Conservation (phyloP, 164 flowering plant genomes). For the Hamamelis virginiana region DNA sequence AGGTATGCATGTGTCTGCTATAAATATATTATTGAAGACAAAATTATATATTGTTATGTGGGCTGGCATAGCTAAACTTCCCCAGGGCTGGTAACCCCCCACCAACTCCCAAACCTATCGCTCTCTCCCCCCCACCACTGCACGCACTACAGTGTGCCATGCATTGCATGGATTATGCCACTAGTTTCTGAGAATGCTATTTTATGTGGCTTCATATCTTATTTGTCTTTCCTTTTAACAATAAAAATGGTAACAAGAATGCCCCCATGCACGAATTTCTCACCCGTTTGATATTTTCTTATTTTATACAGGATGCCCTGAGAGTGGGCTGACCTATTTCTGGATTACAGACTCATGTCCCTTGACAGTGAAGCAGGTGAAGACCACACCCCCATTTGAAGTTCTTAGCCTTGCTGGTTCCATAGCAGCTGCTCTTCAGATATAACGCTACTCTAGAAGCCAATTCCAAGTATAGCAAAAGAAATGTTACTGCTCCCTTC, state of each 20-base stretch:
- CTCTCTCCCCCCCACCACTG: no score
- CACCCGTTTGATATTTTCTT: not conserved
- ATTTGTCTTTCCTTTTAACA: not conserved
- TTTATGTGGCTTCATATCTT: not conserved
- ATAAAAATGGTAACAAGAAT: no score
- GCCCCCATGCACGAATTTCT: not conserved
- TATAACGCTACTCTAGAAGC: conserved; percentile 23
- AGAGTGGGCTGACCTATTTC: conserved; percentile 68
- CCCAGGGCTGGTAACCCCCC: no score
- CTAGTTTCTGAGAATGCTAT: not conserved
- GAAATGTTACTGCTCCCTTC: not conserved
- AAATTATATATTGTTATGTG: not conserved
- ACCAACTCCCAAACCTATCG: no score
- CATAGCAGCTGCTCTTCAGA: conserved; percentile 78
- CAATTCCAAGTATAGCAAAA: not conserved
- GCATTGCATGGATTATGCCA: no score
- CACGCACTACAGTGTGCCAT: no score
- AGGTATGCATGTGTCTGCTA: conserved; percentile 39
- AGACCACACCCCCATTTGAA: conserved; percentile 72
- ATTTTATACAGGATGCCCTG: conserved; percentile 57
- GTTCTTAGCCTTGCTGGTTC: conserved; percentile 87
- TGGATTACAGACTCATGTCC: conserved; percentile 99
- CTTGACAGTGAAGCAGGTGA: conserved; percentile 70
- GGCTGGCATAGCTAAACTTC: no score
- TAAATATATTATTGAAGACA: not conserved